Base-by-base conservation (phyloP, 768 basidiomycete species). In the Candolleomyces eurysporus region DNA sequence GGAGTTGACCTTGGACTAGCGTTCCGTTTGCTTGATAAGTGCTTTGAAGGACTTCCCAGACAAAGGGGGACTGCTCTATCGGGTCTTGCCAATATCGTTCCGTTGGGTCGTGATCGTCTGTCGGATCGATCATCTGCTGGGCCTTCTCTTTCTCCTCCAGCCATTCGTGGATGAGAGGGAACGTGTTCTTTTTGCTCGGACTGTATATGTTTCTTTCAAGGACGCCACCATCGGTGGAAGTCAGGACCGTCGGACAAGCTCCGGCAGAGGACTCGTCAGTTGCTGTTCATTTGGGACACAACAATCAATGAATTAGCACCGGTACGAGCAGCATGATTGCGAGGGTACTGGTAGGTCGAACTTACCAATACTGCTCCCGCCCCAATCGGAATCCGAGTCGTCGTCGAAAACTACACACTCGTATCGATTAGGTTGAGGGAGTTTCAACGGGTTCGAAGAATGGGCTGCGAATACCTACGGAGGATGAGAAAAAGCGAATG, bases 391-490 rank as follows among this genome's bases (percentile, higher is more conserved):
- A 63, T 79, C 79, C 31, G 79, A 81, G 32, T 67, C 68, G 59
- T 66, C 68, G 64, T 71, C 71, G 36, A 36, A 36, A 49, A 64
- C 67, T 57, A 61, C 57, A 43, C 71, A 69, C 42, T 71, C 64
- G 65, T 66, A 64, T 52, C 64, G 56, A 26, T 57, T 61, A 59
- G 54, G 65, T 64, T 72, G 72, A 52, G 72, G 68, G 60, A 63
- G 61, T 64, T 68, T 66, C 48, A 69, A 71, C 55, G 65, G 65
- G 39, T 73, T 65, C 62, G 69, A 63, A 52, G 64, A 56, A 57
- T 78, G 66, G 59, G 79, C 75, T 71, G 81, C 80, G 42, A 77
- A 73, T 40, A 79, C 76, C 80, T 82, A 76, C 73, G 65, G 67
- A 61, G 65, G 49, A 14, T n/a, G 46, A 14, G 36, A 58, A 40